A percentile compares a stretch with the other conserved stretches of the same genome.
Conservation (phyloP, 148 eudicot genomes). For the Persicaria tinctoria region DNA sequence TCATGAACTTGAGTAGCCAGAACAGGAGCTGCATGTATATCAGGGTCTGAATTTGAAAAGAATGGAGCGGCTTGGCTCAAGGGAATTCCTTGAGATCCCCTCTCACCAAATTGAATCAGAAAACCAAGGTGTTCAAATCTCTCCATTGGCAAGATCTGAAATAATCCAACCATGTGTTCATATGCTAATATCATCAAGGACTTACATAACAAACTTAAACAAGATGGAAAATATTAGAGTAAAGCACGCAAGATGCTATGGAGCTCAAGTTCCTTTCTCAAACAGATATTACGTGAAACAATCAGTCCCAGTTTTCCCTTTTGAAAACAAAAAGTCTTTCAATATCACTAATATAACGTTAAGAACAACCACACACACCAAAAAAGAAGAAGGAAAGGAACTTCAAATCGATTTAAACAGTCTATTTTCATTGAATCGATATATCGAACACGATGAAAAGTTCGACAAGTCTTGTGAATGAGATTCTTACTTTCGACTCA, state of each 20-base stretch:
- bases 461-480: too few relatives aligned
- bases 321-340: constrained; percentile 16
- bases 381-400: too few relatives aligned
- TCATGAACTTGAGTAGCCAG: constrained; percentile 19
- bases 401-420: too few relatives aligned
- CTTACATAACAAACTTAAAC: not conserved
- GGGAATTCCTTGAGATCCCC: constrained; percentile 63
- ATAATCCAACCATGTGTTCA: not conserved
- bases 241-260: not conserved
- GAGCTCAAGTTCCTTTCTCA: not conserved
- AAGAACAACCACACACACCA: too few relatives aligned
- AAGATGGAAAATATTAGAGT: not conserved
- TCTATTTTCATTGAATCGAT: too few relatives aligned
- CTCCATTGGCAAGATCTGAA: constrained; percentile 85
- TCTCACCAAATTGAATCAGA: constrained; percentile 75
- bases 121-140: constrained; percentile 87
- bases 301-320: not conserved
- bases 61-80: constrained; percentile 82
- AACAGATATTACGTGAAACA: not conserved
- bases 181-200: not conserved
- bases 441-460: too few relatives aligned
- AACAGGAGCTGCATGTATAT: constrained; percentile 97
- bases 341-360: constrained; percentile 47
- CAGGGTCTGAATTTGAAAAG: constrained; percentile 96
- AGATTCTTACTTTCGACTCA: too few relatives aligned